Conservation (phyloP, 495 filamentous ascomycete species). For the Tricharina praecox region DNA sequence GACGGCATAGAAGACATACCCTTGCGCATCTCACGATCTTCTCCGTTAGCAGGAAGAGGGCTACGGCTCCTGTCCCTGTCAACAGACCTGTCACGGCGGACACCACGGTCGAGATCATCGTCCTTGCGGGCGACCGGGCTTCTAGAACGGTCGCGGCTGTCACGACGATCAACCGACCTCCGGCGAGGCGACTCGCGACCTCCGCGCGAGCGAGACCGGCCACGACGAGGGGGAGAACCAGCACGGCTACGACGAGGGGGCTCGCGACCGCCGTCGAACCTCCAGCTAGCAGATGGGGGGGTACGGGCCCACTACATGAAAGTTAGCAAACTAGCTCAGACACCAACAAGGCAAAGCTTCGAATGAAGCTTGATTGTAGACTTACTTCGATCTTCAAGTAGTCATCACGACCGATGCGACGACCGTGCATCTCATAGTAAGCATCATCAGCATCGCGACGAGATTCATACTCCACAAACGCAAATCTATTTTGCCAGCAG, state of each 20-base stretch:
- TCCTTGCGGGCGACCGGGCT: constrained; percentile 56
- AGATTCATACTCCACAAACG: constrained; percentile 98
- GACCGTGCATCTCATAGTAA: constrained; percentile 99
- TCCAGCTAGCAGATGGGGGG: constrained; percentile 94
- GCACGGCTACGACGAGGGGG: constrained; percentile 45
- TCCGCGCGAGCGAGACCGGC: constrained; percentile 55
- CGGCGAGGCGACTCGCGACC: constrained; percentile 73
- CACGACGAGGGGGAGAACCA: constrained; percentile 66
- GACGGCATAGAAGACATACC: constrained; percentile 51
- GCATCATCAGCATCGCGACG: constrained; percentile 98
- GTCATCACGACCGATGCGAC: constrained; percentile 91
- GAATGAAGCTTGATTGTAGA: constrained; percentile 1
- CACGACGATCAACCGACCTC: constrained; percentile 56
- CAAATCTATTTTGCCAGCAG: constrained; percentile 48
- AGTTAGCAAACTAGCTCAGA: background rate
- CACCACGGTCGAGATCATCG: constrained; percentile 35
- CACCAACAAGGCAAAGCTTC: background rate
- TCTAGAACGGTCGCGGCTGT: constrained; percentile 63
- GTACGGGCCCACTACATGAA: constrained; percentile 83
- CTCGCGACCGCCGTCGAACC: constrained; percentile 80
- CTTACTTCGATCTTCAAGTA: constrained; percentile 92
- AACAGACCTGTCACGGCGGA: constrained; percentile 38
- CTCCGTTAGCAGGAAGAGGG: constrained; percentile 39
- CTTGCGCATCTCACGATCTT: constrained; percentile 81
- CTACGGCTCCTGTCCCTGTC: constrained; percentile 30